Percentiles rank a stretch among this genome's conserved stretches.
Conservation (phyloP, 1,284 basidiomycete genomes). For the Salmacisia buchloeana region DNA sequence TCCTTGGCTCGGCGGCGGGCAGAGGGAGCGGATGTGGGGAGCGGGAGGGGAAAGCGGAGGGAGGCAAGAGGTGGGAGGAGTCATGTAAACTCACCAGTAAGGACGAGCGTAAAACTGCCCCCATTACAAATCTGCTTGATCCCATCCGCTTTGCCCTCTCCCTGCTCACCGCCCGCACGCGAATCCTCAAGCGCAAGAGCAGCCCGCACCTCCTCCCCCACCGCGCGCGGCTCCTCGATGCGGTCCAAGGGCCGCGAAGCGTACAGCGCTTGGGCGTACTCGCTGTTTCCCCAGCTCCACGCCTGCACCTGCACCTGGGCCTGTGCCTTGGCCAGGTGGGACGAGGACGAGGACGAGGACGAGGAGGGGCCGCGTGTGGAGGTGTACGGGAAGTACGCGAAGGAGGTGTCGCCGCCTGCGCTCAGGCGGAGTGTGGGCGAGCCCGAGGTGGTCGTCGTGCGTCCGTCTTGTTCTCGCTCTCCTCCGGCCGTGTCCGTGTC, state of each 20-base stretch:
- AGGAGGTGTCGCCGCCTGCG: conserved; percentile 12
- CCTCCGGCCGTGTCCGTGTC: no score
- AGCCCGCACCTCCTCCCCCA: not conserved
- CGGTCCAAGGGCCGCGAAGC: not conserved
- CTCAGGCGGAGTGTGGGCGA: no score
- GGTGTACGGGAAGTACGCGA: not conserved
- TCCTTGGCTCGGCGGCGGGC: no score
- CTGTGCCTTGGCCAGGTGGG: no score
- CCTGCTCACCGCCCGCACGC: no score
- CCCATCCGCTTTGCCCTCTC: not conserved
- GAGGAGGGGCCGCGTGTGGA: no score
- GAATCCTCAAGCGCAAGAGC: no score
- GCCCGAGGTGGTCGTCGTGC: not conserved
- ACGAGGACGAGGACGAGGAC: no score
- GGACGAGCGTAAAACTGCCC: conserved; percentile 9
- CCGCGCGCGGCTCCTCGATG: not conserved
- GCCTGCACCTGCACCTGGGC: no score
- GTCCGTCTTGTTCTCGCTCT: no score
- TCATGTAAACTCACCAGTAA: conserved; percentile 1
- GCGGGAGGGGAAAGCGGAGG: not conserved
- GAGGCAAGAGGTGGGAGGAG: not conserved
- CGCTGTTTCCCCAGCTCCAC: conserved; percentile 11
- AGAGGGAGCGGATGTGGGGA: no score
- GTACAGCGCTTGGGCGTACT: conserved; percentile 9
- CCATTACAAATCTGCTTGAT: conserved; percentile 8